Conservation (phyloP, 495 filamentous ascomycete genomes). For the Talaromyces thailandensis region DNA sequence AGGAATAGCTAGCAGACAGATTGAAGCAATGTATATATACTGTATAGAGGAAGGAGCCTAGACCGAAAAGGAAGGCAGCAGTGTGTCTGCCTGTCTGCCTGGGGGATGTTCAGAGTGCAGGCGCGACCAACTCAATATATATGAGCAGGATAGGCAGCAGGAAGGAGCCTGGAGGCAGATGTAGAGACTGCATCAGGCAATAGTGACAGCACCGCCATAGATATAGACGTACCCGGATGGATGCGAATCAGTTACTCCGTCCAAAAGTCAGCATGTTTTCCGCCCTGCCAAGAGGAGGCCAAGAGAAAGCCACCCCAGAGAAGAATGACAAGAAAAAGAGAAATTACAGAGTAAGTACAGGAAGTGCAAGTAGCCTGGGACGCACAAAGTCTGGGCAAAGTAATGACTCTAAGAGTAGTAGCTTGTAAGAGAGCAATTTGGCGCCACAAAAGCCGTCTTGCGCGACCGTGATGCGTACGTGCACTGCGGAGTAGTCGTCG, state of each 20-base stretch:
- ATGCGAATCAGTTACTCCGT: not conserved
- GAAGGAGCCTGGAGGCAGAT: not conserved
- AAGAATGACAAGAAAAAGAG: constrained; percentile 1
- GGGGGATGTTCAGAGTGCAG: not conserved
- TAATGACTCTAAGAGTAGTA: not conserved
- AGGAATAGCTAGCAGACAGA: not conserved
- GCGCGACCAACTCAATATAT: not conserved
- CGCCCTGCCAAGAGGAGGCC: constrained; percentile 4
- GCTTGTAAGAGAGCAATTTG: not conserved
- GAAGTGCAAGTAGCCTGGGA: not conserved
- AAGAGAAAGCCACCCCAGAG: constrained; percentile 2
- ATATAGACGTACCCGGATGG: not conserved
- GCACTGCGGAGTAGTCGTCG: not conserved
- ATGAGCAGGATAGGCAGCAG: not conserved
- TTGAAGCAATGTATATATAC: not conserved
- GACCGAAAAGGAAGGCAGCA: not conserved
- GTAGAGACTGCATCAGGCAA: not conserved
- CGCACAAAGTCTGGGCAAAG: not conserved
- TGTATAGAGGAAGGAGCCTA: not conserved
- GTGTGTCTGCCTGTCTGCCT: not conserved
- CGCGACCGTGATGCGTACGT: not conserved
- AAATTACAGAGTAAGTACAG: not conserved
- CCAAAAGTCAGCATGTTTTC: not conserved
- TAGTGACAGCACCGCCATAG: not conserved
- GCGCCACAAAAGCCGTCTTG: not conserved